Base-by-base conservation (phyloP, 2,329 filamentous ascomycete genomes). In the Paramyrothecium sp. region DNA sequence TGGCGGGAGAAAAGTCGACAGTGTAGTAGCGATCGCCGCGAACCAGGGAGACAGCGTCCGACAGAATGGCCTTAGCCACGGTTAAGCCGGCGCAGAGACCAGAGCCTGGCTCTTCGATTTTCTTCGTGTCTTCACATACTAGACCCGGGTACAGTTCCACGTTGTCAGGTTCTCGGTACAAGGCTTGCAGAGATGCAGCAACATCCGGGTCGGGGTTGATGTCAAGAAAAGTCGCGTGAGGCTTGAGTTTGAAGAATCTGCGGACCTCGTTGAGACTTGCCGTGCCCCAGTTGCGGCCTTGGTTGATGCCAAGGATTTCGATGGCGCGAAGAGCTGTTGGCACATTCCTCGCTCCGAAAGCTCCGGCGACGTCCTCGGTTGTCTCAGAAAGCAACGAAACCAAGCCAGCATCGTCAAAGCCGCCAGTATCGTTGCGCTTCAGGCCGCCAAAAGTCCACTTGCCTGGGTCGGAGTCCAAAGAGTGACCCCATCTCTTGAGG, bases 91-190 rank as follows among this genome's bases (percentile, higher is more conserved):
- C 78, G 54, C 77, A 78, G 20, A 84, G 75, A 19, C 82, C 82
- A 54, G 76, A 79, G 2, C 83, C 83, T 1, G 84, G 77, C 48
- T 75, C 70, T 56, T 79, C 78, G 1, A 75, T 73, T 1, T 77
- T 74, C 65, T 86, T 86, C 30, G 76, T 73, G 54, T 84, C 79
- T 66, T 88, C 85, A n/a, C 82, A 75, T 59, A 89, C 81, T 2
- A 90, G 72, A 11, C 88, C 88, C 0, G 88, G 87, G 65, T 90
- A 90, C 7, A 90, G 75, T 66, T 91, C 88, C 13, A 91, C 84
- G 67, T 82, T 83, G 61, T 89, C 87, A 0, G 86, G 85, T 51
- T 86, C 78, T 21, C 81, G 78, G 69, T 89, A 89, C 13, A 89
- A 73, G 61, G 83, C 77, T 58, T 83, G 80, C 3, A 89, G 76